Base-by-base conservation (phyloP, 352 stramenopile genomes). In the Globisporangium splendens region DNA sequence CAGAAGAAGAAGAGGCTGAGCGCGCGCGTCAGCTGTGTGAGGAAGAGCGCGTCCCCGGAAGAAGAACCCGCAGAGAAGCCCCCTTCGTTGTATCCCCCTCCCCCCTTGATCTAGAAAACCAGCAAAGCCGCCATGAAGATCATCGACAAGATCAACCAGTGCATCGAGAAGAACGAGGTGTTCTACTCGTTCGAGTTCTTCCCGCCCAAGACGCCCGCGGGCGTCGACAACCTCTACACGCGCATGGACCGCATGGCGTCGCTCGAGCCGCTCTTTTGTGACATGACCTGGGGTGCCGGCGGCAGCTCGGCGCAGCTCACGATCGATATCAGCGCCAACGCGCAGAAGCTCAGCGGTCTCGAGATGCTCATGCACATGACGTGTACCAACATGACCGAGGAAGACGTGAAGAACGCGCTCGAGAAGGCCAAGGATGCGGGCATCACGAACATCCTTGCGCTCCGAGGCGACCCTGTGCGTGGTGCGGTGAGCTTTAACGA, bases 141-240 rank as follows among this genome's bases (percentile, higher is more conserved):
- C 70, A 83, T 88, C 65, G 88, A 96, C 65, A 96, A 96, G 79
- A 97, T 96, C 63, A 76, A 75, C 52, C 74, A 84, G 49, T 83
- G 84, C 51, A 60, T 94, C 39, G 79, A 75, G 43, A 83, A 89
- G 66, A 73, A 90, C 60, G 83, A 96, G 70, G 67, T 80, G 4
- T 98, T 97, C 68, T 97, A 98, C 76, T 99, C 96, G 52, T 97
- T 99, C 62, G 97, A 99, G 82, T 99, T 98, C 75, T 99, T 99
- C 83, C 97, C 97, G 42, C 97, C 97, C 49, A 97, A 97, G 60
- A 99, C 96, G 17, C 82, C 97, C 39, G 89, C 93, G 12, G 97
- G 95, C 49, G 87, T 99, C 20, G 91, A 98, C 71, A 99, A 99
- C 71, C 85, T 99, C 46, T 96, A 98, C 69, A 92, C 93, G 60